Base-by-base conservation (phyloP, 495 filamentous ascomycete genomes). In the Coniosporium apollinis region DNA sequence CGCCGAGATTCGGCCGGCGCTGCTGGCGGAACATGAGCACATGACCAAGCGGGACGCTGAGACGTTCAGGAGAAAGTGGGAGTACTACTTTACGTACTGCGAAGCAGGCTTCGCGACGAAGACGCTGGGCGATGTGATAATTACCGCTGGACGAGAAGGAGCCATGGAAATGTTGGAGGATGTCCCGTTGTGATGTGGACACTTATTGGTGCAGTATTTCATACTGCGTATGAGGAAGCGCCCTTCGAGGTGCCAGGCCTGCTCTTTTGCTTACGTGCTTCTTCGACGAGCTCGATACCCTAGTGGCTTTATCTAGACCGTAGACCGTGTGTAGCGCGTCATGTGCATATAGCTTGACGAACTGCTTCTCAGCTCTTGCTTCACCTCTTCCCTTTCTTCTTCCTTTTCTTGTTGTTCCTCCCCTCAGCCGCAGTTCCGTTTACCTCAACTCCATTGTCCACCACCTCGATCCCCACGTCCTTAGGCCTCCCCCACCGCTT, bases 51-150 rank as follows among this genome's bases (percentile, higher is more conserved):
- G 57, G 22, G 74, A 72, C 29, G 59, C 77, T 3, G 67, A 77
- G 17, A 55, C 79, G 0, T 81, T 80, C 44, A 58, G 65, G 40
- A 64, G 70, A 38, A 80, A 78, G 50, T 82, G 76, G 78, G 61
- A 77, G 59, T 82, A 81, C 44, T 83, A 81, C 47, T 81, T 81
- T 48, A 57, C 66, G 7, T 82, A 81, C 49, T 79, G 70, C 34
- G 76, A 82, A 46, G 76, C 74, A 15, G 76, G 76, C 0, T 82
- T 82, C 48, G 57, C 65, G 33, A 72, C 71, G 17, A 76, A 79
- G 51, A 73, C 73, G 5, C 54, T 82, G 30, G 74, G 74, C 1
- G 77, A 82, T 53, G 74, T 74, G 14, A 74, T 80, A 34, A 65
- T 84, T 46, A 65, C 61, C 26, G 51, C 76, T n/a, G 72, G 65